These are phyloP conservation scores for Pyrenophora teres DNA, from an alignment of 2,329 filamentous ascomycete genomes.

Conservation along the genomic window DNA sequence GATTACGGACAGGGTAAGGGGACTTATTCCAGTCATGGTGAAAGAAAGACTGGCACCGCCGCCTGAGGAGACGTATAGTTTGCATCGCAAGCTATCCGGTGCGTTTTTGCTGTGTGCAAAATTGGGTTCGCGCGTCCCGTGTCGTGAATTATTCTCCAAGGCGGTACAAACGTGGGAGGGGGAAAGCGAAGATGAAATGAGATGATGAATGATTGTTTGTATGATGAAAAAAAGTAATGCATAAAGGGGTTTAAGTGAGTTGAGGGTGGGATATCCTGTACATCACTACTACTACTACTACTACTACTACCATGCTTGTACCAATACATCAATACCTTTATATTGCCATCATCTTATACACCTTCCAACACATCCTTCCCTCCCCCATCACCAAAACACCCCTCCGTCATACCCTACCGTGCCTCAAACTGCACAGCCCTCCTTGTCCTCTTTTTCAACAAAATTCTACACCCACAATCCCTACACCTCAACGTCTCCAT, in stretches of 20 bases:
- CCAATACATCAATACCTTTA: no score
- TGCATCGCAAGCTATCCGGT: constrained; percentile 93
- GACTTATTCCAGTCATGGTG: constrained; percentile 90
- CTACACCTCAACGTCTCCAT: constrained; percentile 17
- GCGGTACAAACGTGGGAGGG: constrained; percentile 50
- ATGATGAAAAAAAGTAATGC: no score
- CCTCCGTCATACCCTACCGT: background rate
- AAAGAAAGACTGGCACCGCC: constrained; percentile 85
- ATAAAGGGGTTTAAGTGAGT: background rate
- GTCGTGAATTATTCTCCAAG: constrained; percentile 76
- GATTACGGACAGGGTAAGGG: constrained; percentile 90
- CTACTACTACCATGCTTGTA: no score
- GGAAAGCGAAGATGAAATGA: constrained; percentile 20
- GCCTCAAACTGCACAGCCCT: constrained; percentile 30
- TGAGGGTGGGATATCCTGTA: background rate
- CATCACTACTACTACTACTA: no score
- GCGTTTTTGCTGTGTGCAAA: constrained; percentile 91
- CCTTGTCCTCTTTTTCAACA: constrained; percentile 22
- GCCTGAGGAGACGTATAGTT: constrained; percentile 94
- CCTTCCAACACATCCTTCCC: no score
- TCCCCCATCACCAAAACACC: no score
- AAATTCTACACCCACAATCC: constrained; percentile 11
- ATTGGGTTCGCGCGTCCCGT: constrained; percentile 80
- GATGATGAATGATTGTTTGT: background rate
- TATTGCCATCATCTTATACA: no score